phyloP scores from a whole-genome alignment of 2,329 filamentous ascomycete genomes.

The Albifimbria verrucaria region DNA sequence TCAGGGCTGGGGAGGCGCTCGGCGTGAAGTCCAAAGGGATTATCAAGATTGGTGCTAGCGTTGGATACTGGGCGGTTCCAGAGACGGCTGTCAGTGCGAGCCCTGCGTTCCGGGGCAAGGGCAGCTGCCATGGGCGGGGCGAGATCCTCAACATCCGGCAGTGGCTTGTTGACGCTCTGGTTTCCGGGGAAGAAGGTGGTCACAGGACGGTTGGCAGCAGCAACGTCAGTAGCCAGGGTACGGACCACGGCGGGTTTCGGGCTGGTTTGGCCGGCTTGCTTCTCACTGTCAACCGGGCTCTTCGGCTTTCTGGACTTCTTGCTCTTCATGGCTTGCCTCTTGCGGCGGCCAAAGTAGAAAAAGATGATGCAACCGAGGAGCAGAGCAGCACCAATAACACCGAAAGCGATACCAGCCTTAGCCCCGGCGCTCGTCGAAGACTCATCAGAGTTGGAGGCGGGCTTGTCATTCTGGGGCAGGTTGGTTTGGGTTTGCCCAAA shows the following conservation, averaged over 20 bases:
- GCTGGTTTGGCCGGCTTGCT: conserved; percentile 40
- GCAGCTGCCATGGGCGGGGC: conserved; percentile 34
- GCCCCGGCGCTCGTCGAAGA: conserved; percentile 31
- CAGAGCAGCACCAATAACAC: conserved; percentile 68
- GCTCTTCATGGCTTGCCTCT: conserved; percentile 57
- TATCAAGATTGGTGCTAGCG: conserved; percentile 51
- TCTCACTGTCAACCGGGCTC: conserved; percentile 67
- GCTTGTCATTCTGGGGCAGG: conserved; percentile 1
- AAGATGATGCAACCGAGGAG: conserved; percentile 65
- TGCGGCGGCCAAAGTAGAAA: conserved; percentile 67
- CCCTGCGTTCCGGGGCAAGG: conserved; percentile 16
- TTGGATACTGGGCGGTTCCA: conserved; percentile 48
- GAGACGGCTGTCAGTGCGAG: conserved; percentile 23
- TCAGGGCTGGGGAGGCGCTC: conserved; percentile 43
- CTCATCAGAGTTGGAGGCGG: not conserved
- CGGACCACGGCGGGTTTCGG: conserved; percentile 14
- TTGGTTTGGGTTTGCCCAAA: conserved; percentile 6
- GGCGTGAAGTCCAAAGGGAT: conserved; percentile 68
- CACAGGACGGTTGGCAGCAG: not conserved
- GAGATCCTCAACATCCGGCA: conserved; percentile 7
- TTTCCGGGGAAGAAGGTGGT: not conserved
- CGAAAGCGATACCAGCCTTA: conserved; percentile 84
- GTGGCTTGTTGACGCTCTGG: not conserved
- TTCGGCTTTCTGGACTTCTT: too few species aligned
- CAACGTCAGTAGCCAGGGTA: not conserved